Evolutionary conservation across 2,329 filamentous ascomycete species (phyloP), one percentile per base, ranked within the genome.

Genomic region (Dothidotthia symphoricarpi): DNA sequence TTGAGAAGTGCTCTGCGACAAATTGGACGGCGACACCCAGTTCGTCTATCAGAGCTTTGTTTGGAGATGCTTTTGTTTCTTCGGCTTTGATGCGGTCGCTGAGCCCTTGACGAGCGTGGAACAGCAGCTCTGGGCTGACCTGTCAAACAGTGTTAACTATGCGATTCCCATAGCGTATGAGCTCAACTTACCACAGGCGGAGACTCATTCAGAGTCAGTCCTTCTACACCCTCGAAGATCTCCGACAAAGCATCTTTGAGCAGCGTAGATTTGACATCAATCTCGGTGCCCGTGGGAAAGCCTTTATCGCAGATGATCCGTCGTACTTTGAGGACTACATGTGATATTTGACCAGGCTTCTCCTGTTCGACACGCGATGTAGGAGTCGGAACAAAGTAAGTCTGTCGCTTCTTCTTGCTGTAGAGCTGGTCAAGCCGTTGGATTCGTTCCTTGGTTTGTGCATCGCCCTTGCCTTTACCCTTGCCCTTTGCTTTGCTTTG

Each of bases 101-200:
- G 10, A 51, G 37, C 13, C 39, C 36, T 11, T 35, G 6, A 10
- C 31, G 31, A 16, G 44, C 41, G 26, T 48, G 42, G 29, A 48
- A 51, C 5, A 51, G 28, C 3, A 45, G 41, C 24, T 51, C 45
- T 11, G 44, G 47, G 27, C 24, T 36, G 24, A 40, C 40, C n/a
- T 22, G 19, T 22, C 9, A 9, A 6, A 9, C 5, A 22, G 9
- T 22, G 19, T 22, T 22, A 22, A 9, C 5, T 22, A 6, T 9
- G 5, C 9, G 9, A 22, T 22, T 9, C 5, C 19, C 5, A 22
- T 22, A 22, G 19, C 9, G 5, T 22, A 22, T 22, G 9, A 6
- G 19, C 9, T 22, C 9, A 9, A 9, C 19, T 22, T 22, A 22
- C 19, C 19, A 43, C 24, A 7, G 43, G 47, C 13, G 46, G 39